phyloP scores from a whole-genome alignment of 169 alveolate species.

The Plasmodium gallinaceum region DNA sequence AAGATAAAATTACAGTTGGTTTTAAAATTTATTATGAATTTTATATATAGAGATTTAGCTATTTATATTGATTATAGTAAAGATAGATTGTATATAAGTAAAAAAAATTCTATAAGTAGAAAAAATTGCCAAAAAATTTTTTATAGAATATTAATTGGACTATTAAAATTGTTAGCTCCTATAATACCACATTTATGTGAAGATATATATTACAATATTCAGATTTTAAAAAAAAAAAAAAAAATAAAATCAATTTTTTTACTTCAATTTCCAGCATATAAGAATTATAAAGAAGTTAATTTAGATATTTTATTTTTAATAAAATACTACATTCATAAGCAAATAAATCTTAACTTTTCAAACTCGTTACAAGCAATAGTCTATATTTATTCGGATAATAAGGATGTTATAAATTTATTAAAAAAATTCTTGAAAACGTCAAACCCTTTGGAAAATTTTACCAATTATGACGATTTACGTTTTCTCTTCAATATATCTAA shows the following conservation, averaged over 20 bases:
- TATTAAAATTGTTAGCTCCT: constrained; percentile 53
- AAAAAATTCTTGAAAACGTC: constrained; percentile 31
- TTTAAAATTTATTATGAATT: constrained; percentile 41
- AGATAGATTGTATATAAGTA: constrained; percentile 66
- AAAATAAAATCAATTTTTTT: constrained; percentile 31
- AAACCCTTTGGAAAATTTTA: constrained; percentile 18
- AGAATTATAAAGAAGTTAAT: constrained; percentile 34
- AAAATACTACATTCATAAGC: constrained; percentile 70
- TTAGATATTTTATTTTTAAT: constrained; percentile 43
- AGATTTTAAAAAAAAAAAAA: not conserved
- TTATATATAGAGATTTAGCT: constrained; percentile 60
- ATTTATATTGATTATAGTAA: constrained; percentile 65
- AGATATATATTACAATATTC: constrained; percentile 35
- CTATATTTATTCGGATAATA: constrained; percentile 23
- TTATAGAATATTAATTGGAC: constrained; percentile 13
- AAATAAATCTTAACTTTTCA: constrained; percentile 14
- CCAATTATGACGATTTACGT: constrained; percentile 71
- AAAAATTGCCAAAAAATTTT: constrained; percentile 59
- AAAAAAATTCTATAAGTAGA: constrained; percentile 52
- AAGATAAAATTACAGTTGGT: constrained; percentile 49
- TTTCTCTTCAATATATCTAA: constrained; percentile 72
- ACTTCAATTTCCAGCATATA: constrained; percentile 44
- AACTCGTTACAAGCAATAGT: constrained; percentile 58
- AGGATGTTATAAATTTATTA: constrained; percentile 15
- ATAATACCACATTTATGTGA: constrained; percentile 70